phyloP scores from a whole-genome alignment of 2,329 filamentous ascomycete genomes.

The Fusarium sororula region DNA sequence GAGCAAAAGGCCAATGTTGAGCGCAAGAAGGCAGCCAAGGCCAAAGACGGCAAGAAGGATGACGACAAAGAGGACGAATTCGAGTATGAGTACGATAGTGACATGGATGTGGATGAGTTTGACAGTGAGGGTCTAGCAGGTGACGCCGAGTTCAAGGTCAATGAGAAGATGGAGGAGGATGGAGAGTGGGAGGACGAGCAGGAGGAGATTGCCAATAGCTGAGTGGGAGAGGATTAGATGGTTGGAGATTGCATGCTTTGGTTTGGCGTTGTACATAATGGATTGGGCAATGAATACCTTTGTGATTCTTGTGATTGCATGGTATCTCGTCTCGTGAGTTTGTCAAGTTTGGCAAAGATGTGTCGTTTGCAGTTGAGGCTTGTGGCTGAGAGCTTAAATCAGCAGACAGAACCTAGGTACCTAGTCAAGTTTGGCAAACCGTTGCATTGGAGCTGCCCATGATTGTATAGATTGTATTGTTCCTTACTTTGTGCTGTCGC shows the following conservation, averaged over 20 bases:
- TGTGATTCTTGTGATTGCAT: constrained; percentile 20
- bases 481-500: neutral
- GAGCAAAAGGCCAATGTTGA: constrained; percentile 92
- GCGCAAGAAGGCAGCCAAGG: constrained; percentile 71
- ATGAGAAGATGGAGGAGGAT: constrained; percentile 59
- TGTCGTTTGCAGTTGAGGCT: no score
- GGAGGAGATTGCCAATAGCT: constrained; percentile 50
- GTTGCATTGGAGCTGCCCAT: neutral
- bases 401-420: no score
- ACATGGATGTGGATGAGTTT: constrained; percentile 58
- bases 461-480: neutral
- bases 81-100: constrained; percentile 56
- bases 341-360: neutral
- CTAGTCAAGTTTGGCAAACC: neutral
- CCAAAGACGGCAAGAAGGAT: constrained; percentile 51
- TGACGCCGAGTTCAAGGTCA: constrained; percentile 59
- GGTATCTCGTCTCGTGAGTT: no score
- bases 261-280: constrained; percentile 40
- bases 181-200: constrained; percentile 64
- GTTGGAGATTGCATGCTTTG: constrained; percentile 26
- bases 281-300: constrained; percentile 38
- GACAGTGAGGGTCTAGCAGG: constrained; percentile 62
- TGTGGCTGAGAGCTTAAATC: no score
- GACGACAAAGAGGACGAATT: constrained; percentile 53
- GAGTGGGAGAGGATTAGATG: constrained; percentile 4